Conservation (phyloP, 768 basidiomycete species). For the Obba rivulosa region DNA sequence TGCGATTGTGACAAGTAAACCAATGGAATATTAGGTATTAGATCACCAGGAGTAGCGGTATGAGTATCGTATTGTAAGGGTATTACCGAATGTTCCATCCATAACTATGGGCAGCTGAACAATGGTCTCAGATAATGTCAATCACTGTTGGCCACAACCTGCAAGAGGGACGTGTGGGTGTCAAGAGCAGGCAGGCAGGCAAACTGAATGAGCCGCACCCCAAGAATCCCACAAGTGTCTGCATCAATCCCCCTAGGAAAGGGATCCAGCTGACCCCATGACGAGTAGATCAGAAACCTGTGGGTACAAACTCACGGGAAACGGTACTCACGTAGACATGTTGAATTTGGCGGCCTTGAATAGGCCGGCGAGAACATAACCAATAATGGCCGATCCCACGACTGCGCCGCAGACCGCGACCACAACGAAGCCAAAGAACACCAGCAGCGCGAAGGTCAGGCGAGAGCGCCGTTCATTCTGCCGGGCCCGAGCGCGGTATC, state of each 20-base stretch:
- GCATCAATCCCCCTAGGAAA: slow-evolving; percentile 36
- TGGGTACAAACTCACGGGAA: not conserved
- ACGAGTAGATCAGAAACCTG: too few relatives aligned
- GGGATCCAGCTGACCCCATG: slow-evolving; percentile 33
- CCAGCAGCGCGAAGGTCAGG: slow-evolving; percentile 34
- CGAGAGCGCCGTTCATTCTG: slow-evolving; percentile 33
- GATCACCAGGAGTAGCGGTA: not conserved
- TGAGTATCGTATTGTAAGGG: not conserved
- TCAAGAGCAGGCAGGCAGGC: not conserved
- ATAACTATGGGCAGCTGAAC: not conserved
- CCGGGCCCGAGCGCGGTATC: slow-evolving; percentile 11
- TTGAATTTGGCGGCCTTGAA: slow-evolving; percentile 32
- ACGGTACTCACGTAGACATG: slow-evolving; percentile 34
- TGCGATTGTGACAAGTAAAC: too few relatives aligned
- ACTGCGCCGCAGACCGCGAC: slow-evolving; percentile 34
- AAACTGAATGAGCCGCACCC: slow-evolving; percentile 24
- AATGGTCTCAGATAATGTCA: slow-evolving; percentile 29
- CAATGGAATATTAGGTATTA: too few relatives aligned
- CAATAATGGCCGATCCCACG: slow-evolving; percentile 32
- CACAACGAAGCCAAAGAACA: slow-evolving; percentile 31
- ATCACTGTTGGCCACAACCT: slow-evolving; percentile 41
- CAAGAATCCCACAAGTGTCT: slow-evolving; percentile 34
- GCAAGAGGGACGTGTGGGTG: slow-evolving; percentile 1
- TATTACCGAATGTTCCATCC: not conserved
- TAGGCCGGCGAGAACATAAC: slow-evolving; percentile 34